phyloP scores from a whole-genome alignment of 106 monocot genomes.

The Ottelia alismoides region DNA sequence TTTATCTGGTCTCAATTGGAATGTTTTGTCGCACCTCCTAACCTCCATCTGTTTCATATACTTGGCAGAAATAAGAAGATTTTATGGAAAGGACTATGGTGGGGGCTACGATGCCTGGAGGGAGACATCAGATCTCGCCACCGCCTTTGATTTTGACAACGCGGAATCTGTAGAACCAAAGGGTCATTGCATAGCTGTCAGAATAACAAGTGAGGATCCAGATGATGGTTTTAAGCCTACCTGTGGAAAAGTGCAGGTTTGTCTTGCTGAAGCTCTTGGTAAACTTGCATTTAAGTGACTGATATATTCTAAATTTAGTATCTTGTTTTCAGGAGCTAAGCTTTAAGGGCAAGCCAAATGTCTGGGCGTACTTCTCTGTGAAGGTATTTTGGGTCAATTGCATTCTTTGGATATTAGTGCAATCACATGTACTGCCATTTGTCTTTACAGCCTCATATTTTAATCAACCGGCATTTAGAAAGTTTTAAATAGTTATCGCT shows the following conservation, averaged over 20 bases:
- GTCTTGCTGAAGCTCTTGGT: no score
- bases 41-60: slow-evolving; percentile 4
- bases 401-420: not conserved
- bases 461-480: no score
- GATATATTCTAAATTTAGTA: no score
- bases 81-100: slow-evolving; percentile 80
- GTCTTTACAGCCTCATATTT: no score
- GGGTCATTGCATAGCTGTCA: slow-evolving; percentile 91
- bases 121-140: slow-evolving; percentile 63
- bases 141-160: slow-evolving; percentile 86
- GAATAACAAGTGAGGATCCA: slow-evolving; percentile 97
- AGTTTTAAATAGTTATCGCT: no score
- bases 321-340: slow-evolving; percentile 54
- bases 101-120: slow-evolving; percentile 94
- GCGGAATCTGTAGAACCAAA: slow-evolving; percentile 82
- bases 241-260: slow-evolving; percentile 95
- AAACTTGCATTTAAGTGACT: no score
- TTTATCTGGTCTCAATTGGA: not conserved
- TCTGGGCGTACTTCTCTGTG: slow-evolving; percentile 98
- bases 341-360: slow-evolving; percentile 98
- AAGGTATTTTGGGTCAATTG: slow-evolving; percentile 41
- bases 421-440: no score
- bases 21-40: slow-evolving; percentile 2
- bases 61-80: slow-evolving; percentile 75
- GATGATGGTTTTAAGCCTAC: slow-evolving; percentile 99